Evolutionary conservation across 2,329 filamentous ascomycete genomes (phyloP).

Genomic region (Stemphylium vesicarium): DNA sequence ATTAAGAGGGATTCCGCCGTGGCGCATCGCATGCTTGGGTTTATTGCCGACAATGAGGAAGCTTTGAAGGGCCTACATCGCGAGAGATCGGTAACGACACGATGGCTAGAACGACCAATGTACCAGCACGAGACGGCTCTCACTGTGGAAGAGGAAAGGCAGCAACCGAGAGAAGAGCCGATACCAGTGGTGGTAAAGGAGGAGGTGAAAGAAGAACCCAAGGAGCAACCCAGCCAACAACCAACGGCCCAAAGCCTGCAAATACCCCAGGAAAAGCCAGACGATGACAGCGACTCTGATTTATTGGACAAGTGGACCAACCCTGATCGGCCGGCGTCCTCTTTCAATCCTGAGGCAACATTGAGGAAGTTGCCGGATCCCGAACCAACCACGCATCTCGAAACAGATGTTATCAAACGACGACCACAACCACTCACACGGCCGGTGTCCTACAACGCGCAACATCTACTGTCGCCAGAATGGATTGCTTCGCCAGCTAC

Average conservation of each 20-base stretch:
- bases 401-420: constrained; percentile 24
- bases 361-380: constrained; percentile 18
- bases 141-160: constrained; percentile 21
- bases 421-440: constrained; percentile 24
- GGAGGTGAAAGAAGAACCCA: constrained; percentile 6
- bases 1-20: constrained; percentile 36
- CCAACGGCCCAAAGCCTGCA: not conserved
- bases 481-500: constrained; percentile 30
- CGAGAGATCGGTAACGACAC: constrained; percentile 34
- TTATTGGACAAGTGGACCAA: constrained; percentile 27
- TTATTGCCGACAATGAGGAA: constrained; percentile 33
- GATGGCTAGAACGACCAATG: constrained; percentile 37
- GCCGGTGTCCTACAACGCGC: constrained; percentile 27
- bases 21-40: constrained; percentile 34
- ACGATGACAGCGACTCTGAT: constrained; percentile 16
- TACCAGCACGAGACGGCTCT: constrained; percentile 29
- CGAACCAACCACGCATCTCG: constrained; percentile 14
- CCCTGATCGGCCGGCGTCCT: constrained; percentile 24
- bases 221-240: not conserved
- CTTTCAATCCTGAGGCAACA: constrained; percentile 21
- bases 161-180: not conserved
- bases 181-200: not conserved
- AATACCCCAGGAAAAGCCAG: not conserved
- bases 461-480: constrained; percentile 29
- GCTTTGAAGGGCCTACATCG: constrained; percentile 23